Conservation (phyloP, 176 grass and related monocot species). For the Thinopyrum elongatum region DNA sequence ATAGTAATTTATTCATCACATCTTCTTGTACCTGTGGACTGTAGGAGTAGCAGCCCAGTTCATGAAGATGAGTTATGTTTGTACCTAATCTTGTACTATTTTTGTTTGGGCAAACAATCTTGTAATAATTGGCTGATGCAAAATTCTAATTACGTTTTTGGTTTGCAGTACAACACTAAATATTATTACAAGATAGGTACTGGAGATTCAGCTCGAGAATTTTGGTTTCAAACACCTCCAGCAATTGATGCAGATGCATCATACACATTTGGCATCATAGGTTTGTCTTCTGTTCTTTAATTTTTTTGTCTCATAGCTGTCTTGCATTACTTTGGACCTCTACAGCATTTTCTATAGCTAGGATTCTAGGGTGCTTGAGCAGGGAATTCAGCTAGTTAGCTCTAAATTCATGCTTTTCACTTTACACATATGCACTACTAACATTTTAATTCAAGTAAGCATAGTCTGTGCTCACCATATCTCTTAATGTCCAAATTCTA, state of each 20-base stretch:
- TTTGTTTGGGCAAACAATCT: neutral
- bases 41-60: neutral
- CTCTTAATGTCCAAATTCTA: neutral
- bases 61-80: neutral
- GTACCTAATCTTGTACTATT: neutral
- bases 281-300: conserved; percentile 37
- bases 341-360: neutral
- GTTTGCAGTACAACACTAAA: conserved; percentile 74
- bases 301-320: neutral
- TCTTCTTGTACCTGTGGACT: neutral
- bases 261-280: conserved; percentile 94
- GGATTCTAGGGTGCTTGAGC: neutral
- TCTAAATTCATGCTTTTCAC: neutral
- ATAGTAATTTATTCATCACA: neutral
- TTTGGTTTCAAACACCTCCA: conserved; percentile 95
- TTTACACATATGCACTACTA: neutral
- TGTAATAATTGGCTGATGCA: neutral
- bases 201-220: conserved; percentile 67
- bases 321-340: conserved; percentile 8
- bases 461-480: neutral
- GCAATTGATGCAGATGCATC: conserved; percentile 72
- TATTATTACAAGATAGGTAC: conserved; percentile 95
- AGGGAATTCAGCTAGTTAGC: neutral
- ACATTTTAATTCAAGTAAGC: neutral
- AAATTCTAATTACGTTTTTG: conserved; percentile 14